Percentiles rank a stretch among this genome's conserved stretches.
Conservation (phyloP, 306 rosid genomes). For the Vachellia pachyceras region DNA sequence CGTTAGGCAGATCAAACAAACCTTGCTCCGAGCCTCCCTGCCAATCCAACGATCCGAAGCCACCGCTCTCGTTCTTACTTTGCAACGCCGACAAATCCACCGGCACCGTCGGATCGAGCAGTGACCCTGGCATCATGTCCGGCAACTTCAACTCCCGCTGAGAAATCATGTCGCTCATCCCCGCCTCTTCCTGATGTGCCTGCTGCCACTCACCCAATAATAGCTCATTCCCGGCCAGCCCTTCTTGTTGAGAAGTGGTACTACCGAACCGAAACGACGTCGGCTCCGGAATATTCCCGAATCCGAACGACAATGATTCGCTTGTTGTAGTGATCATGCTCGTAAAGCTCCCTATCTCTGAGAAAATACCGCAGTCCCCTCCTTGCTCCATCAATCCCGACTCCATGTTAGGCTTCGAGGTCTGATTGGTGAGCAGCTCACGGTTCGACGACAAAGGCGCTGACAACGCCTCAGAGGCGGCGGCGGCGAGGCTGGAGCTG, state of each 20-base stretch:
- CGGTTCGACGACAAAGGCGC: constrained; percentile 47
- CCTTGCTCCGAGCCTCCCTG: constrained; percentile 67
- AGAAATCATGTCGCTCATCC: neutral
- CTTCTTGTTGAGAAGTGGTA: neutral
- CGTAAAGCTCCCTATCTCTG: constrained; percentile 79
- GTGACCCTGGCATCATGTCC: constrained; percentile 51
- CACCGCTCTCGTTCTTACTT: constrained; percentile 47
- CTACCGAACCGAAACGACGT: constrained; percentile 52
- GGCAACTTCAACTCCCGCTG: constrained; percentile 56
- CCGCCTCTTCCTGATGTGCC: constrained; percentile 41
- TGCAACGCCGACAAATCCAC: constrained; percentile 63
- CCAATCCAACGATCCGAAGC: constrained; percentile 91
- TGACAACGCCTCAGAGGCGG: constrained; percentile 55
- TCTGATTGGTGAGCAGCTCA: constrained; percentile 40
- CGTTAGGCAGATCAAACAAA: constrained; percentile 81
- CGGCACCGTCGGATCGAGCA: constrained; percentile 57
- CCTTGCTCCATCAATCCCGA: constrained; percentile 43
- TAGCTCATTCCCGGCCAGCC: neutral
- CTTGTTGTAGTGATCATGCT: constrained; percentile 64
- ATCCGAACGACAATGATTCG: constrained; percentile 62
- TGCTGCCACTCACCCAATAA: constrained; percentile 49
- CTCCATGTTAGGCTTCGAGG: constrained; percentile 41
- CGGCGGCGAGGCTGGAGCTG: constrained; percentile 83
- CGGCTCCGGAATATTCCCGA: constrained; percentile 48
- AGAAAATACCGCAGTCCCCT: constrained; percentile 64